These are phyloP conservation scores for Trichosporon sp. DNA, from an alignment of 1,284 basidiomycete species.

Conservation along the genomic window DNA sequence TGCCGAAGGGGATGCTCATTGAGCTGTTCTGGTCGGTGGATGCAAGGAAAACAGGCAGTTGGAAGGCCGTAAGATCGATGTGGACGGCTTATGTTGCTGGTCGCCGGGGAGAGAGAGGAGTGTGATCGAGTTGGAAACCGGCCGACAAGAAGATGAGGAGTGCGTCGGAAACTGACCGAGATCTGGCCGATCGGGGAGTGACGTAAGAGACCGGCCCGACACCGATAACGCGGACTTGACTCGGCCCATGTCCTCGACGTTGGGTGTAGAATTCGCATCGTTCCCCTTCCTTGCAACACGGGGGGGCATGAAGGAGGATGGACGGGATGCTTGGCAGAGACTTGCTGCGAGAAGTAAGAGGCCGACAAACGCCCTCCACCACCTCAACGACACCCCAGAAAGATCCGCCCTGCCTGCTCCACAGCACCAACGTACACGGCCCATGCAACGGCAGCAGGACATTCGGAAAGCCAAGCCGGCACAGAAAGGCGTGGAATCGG, in stretches of 20 bases:
- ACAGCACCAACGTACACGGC: neutral
- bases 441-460: neutral
- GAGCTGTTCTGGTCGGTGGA: too few relatives aligned
- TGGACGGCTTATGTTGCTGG: neutral
- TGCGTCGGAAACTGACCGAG: neutral
- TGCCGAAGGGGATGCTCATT: slow-evolving; percentile 10
- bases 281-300: neutral
- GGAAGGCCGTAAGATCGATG: neutral
- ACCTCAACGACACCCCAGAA: too few relatives aligned
- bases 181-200: neutral
- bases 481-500: neutral
- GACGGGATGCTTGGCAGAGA: too few relatives aligned
- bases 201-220: neutral
- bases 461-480: neutral
- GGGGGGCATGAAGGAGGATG: too few relatives aligned
- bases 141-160: neutral
- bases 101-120: neutral
- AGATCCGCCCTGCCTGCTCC: neutral
- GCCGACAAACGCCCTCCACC: too few relatives aligned
- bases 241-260: neutral
- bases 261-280: neutral
- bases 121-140: neutral
- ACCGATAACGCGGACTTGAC: neutral
- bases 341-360: too few relatives aligned
- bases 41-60: too few relatives aligned